These are phyloP conservation scores for Cicer bijugum DNA, from an alignment of 306 rosid genomes.

Conservation along the genomic window DNA sequence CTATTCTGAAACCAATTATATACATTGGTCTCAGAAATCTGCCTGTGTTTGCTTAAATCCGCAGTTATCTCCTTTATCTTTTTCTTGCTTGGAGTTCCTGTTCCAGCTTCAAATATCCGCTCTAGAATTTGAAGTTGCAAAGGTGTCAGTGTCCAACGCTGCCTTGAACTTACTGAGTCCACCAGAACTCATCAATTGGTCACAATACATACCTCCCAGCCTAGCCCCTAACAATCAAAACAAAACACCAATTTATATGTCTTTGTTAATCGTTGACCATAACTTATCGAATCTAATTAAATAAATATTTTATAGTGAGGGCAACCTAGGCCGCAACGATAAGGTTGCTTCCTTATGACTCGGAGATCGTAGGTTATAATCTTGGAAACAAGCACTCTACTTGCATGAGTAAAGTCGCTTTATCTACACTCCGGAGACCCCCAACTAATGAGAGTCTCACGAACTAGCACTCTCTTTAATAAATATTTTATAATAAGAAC, in stretches of 20 bases:
- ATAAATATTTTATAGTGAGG: no score
- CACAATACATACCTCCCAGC: conserved; percentile 73
- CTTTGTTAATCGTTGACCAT: not conserved
- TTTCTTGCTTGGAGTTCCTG: conserved; percentile 86
- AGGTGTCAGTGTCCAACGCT: conserved; percentile 86
- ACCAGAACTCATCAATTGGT: conserved; percentile 67
- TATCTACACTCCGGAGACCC: no score
- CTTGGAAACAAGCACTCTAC: no score
- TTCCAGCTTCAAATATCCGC: conserved; percentile 75
- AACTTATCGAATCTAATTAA: no score
- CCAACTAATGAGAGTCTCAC: no score
- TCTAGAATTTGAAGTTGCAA: conserved; percentile 87
- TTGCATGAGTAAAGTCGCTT: no score
- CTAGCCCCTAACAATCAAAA: conserved; percentile 63
- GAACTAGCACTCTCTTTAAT: no score
- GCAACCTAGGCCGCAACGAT: no score
- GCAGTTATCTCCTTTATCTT: conserved; percentile 85
- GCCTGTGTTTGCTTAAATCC: conserved; percentile 84
- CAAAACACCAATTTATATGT: conserved; percentile 9
- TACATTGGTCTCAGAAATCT: conserved; percentile 82
- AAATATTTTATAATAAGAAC: no score
- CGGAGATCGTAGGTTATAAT: no score
- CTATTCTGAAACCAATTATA: conserved; percentile 97
- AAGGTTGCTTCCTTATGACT: no score
- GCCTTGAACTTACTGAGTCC: conserved; percentile 84